phyloP scores from a whole-genome alignment of 306 rosid genomes.

The Cucumis melo region DNA sequence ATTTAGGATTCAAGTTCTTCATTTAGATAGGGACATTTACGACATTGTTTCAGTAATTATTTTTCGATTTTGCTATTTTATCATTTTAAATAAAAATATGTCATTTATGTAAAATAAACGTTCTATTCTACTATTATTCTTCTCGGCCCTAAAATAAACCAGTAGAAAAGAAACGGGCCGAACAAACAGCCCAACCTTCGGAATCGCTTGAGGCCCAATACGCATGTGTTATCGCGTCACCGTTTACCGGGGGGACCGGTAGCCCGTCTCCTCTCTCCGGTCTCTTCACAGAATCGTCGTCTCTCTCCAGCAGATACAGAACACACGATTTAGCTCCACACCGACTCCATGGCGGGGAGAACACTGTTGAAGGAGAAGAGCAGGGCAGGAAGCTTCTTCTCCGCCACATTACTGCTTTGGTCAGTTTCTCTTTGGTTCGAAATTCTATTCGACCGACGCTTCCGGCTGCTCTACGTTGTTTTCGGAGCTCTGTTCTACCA shows the following conservation, averaged over 20 bases:
- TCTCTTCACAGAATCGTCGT: slow-evolving; percentile 9
- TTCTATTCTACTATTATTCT: no score
- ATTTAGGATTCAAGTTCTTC: no score
- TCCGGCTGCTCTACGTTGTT: slow-evolving; percentile 33
- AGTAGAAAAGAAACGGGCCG: not conserved
- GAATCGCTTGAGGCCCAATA: not conserved
- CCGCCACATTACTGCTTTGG: slow-evolving; percentile 47
- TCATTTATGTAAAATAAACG: no score
- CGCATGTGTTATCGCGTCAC: not conserved
- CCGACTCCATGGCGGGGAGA: slow-evolving; percentile 19
- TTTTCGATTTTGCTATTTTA: no score
- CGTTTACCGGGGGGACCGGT: not conserved
- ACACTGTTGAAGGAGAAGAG: slow-evolving; percentile 6
- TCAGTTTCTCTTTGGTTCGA: slow-evolving; percentile 37
- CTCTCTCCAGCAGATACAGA: not conserved
- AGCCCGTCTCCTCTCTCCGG: not conserved
- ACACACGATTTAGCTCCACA: not conserved
- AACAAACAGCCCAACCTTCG: not conserved
- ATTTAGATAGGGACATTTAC: no score
- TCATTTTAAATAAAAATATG: no score
- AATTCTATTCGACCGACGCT: slow-evolving; percentile 32
- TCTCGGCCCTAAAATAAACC: no score
- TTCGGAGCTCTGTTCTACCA: slow-evolving; percentile 57
- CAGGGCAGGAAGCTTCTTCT: slow-evolving; percentile 40
- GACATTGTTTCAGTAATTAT: no score